Base-by-base conservation (phyloP, 805 yeast genomes). In the Komagataella populi region DNA sequence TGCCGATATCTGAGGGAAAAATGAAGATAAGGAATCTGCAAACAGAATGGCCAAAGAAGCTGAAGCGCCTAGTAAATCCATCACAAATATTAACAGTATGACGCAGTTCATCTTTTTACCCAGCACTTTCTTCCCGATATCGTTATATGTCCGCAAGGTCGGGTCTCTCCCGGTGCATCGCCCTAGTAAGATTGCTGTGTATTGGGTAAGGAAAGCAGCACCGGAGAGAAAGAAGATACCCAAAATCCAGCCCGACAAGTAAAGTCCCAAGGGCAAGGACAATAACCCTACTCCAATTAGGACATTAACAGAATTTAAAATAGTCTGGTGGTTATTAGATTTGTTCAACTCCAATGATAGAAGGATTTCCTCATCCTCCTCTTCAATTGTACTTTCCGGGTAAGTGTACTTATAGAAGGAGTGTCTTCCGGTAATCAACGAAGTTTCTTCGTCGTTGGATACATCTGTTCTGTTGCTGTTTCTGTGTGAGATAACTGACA, bases 231-330 rank as follows among this genome's bases (percentile, higher is more conserved):
- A 57, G 1, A 71, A 20, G 0, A 72, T 51, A 0, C 87, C 87
- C 7, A 67, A 52, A 2, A 79, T 57, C 83, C 88, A 80, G 3
- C 95, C 95, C 1, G 89, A 73, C 47, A 80, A 71, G 55, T 71
- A 74, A 51, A 86, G 65, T 1, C 85, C 95, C 54, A 81, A 69
- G 0, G 95, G 90, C 49, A 86, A 68, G 0, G 93, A 82, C 47
- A 86, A 70, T 49, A 86, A 70, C 1, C 91, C 93, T 44, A 86
- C 76, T 0, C 95, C 95, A 55, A 86, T 79, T 24, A 86, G 66
- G 0, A 84, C 84, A 61, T 86, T 86, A 49, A 85, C 80, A 1
- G 90, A 81, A 58, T 86, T 86, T 70, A 85, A 84, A 4, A 83
- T 68, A 0, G 95, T 85, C 61, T 85, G 95, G 1, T 85, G 79